Conservation (phyloP, 108 stramenopile species). For the Pseudonitzschia pungens region DNA sequence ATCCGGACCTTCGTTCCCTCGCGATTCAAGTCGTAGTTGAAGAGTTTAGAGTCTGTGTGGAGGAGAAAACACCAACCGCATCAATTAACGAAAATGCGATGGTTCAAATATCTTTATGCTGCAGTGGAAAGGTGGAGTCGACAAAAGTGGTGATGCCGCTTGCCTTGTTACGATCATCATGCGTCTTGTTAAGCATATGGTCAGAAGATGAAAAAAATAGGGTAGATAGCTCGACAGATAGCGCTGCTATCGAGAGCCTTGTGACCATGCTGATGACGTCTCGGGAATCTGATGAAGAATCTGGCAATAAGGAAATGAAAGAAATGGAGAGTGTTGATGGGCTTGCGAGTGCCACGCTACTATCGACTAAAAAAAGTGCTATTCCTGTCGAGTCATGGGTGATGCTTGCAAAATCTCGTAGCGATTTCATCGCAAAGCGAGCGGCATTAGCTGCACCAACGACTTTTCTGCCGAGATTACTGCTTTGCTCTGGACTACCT, state of each 20-base stretch:
- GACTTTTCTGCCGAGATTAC: slow-evolving; percentile 59
- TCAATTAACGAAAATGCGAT: slow-evolving; percentile 9
- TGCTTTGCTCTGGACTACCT: slow-evolving; percentile 78
- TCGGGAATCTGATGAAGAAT: slow-evolving; percentile 17
- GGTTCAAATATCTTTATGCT: slow-evolving; percentile 16
- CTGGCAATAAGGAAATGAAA: neutral
- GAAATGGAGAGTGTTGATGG: slow-evolving; percentile 21
- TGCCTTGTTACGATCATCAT: slow-evolving; percentile 41
- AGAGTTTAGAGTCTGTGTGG: slow-evolving; percentile 33
- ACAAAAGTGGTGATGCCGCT: slow-evolving; percentile 30
- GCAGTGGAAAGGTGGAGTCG: slow-evolving; percentile 1
- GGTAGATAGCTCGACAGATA: no score
- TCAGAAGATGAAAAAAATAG: slow-evolving; percentile 28
- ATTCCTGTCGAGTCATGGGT: slow-evolving; percentile 74
- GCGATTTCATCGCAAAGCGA: slow-evolving; percentile 57
- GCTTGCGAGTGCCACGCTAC: slow-evolving; percentile 51
- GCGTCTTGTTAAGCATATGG: slow-evolving; percentile 54
- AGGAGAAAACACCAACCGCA: neutral
- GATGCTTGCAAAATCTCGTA: slow-evolving; percentile 62
- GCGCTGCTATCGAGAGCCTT: slow-evolving; percentile 27
- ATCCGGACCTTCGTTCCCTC: slow-evolving; percentile 48
- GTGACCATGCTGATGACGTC: slow-evolving; percentile 41
- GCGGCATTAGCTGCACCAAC: slow-evolving; percentile 68
- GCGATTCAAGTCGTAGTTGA: slow-evolving; percentile 42
- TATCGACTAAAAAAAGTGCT: slow-evolving; percentile 29